Percentiles rank a stretch among this genome's conserved stretches.
These are phyloP conservation scores for Pontederia paniculata DNA, from an alignment of 176 grass and related monocot genomes.

Conservation along the genomic window DNA sequence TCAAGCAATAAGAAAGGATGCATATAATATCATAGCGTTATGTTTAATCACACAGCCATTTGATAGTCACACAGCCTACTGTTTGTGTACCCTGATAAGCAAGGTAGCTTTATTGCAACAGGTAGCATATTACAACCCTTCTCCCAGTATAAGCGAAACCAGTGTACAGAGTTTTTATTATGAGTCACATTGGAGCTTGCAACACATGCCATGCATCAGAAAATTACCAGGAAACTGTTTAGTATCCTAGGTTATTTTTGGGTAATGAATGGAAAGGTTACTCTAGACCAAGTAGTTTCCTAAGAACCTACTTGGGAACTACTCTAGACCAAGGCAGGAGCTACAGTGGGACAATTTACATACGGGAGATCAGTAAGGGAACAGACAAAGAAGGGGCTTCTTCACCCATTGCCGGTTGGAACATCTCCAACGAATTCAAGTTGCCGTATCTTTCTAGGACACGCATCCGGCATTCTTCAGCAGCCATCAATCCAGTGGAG, in stretches of 20 bases:
- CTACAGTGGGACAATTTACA: slow-evolving; percentile 25
- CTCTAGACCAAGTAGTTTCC: neutral
- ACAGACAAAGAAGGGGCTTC: slow-evolving; percentile 56
- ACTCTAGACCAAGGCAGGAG: neutral
- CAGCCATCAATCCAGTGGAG: slow-evolving; percentile 81
- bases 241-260: slow-evolving; percentile 18
- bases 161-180: too few relatives aligned
- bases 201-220: slow-evolving; percentile 40
- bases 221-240: slow-evolving; percentile 16
- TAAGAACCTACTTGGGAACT: slow-evolving; percentile 7
- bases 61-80: too few relatives aligned
- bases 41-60: too few relatives aligned
- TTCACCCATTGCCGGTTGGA: slow-evolving; percentile 59
- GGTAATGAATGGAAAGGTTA: slow-evolving; percentile 42
- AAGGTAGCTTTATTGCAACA: neutral
- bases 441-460: slow-evolving; percentile 82
- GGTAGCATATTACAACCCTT: too few relatives aligned
- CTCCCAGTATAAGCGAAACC: too few relatives aligned
- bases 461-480: slow-evolving; percentile 80
- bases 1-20: too few relatives aligned
- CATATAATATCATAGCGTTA: too few relatives aligned
- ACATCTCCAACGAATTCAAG: slow-evolving; percentile 55
- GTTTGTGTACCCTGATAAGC: neutral
- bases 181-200: neutral
- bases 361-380: slow-evolving; percentile 78